These are phyloP conservation scores for Yarrowia divulgata DNA, from an alignment of 805 yeast species.

Conservation along the genomic window DNA sequence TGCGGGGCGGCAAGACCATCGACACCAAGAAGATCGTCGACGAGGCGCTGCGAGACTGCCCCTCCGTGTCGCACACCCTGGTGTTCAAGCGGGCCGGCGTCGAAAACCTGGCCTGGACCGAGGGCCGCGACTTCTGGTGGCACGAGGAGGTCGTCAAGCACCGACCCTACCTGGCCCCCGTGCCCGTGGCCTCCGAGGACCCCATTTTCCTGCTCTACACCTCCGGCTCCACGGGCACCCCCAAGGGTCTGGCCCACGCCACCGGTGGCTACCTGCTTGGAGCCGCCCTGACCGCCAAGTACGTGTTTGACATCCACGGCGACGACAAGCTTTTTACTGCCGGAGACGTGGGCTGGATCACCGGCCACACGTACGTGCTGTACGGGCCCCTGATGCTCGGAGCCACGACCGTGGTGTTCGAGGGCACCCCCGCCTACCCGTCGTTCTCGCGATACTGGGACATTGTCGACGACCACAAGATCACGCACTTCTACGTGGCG, in stretches of 20 bases:
- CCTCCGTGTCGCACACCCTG: slow-evolving; percentile 76
- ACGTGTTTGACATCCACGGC: slow-evolving; percentile 90
- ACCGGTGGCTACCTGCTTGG: slow-evolving; percentile 96
- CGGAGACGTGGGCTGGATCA: slow-evolving; percentile 99
- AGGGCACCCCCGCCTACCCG: slow-evolving; percentile 98
- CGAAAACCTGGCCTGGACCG: slow-evolving; percentile 67
- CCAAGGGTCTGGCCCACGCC: slow-evolving; percentile 95
- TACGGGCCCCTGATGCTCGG: slow-evolving; percentile 93
- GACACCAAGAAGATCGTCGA: slow-evolving; percentile 94
- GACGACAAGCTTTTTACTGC: slow-evolving; percentile 93
- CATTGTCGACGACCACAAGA: slow-evolving; percentile 88
- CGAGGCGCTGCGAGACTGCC: slow-evolving; percentile 82
- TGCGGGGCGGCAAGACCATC: slow-evolving; percentile 93
- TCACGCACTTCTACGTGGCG: slow-evolving; percentile 96
- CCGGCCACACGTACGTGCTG: slow-evolving; percentile 95
- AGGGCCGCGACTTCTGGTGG: slow-evolving; percentile 94
- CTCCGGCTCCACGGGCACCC: slow-evolving; percentile 97
- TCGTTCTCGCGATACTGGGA: slow-evolving; percentile 96
- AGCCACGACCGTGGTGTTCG: slow-evolving; percentile 90
- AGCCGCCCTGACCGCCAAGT: slow-evolving; percentile 88
- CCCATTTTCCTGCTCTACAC: slow-evolving; percentile 95
- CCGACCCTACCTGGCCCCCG: slow-evolving; percentile 86
- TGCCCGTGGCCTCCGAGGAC: slow-evolving; percentile 88
- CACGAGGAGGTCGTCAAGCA: slow-evolving; percentile 84
- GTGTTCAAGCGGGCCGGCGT: slow-evolving; percentile 90